Percentiles rank a stretch among this genome's conserved stretches.
Evolutionary conservation across 106 monocot genomes (phyloP).

Genomic region (Gastrodia elata): DNA sequence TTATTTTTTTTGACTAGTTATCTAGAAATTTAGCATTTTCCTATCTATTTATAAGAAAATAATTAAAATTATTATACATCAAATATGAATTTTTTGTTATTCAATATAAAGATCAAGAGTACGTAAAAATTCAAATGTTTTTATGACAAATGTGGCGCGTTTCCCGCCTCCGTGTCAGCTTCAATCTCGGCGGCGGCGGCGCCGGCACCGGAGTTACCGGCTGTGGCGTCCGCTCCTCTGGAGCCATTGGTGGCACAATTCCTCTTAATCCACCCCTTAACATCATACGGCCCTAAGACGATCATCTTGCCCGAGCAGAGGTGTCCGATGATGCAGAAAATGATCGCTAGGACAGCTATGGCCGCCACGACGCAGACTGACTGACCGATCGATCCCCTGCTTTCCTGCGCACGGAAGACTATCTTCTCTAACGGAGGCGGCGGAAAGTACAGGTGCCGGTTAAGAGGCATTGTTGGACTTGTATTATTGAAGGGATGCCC

Average conservation of each 20-base stretch:
- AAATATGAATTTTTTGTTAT: too few species aligned
- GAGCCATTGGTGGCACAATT: conserved; percentile 50
- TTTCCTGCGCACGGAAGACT: neutral
- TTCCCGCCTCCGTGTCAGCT: neutral
- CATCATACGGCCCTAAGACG: neutral
- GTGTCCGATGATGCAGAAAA: conserved; percentile 30
- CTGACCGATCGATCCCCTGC: conserved; percentile 34
- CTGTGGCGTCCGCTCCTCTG: conserved; percentile 15
- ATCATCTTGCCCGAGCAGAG: conserved; percentile 21
- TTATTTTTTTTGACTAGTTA: too few species aligned
- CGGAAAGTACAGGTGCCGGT: neutral
- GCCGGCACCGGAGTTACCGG: conserved; percentile 14
- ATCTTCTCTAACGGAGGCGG: neutral
- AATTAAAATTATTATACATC: too few species aligned
- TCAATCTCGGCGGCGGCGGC: conserved; percentile 2
- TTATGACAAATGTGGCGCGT: too few species aligned
- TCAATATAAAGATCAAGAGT: too few species aligned
- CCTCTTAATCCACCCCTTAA: conserved; percentile 17
- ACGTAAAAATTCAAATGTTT: too few species aligned
- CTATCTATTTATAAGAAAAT: too few species aligned
- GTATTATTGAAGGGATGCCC: too few species aligned
- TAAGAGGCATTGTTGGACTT: neutral
- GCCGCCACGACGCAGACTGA: conserved; percentile 25
- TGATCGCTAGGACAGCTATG: conserved; percentile 25
- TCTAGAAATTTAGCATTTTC: too few species aligned